A percentile compares a stretch with the other conserved stretches of the same genome.
phyloP scores from a whole-genome alignment of 257 asterid genomes.

The Solanum habrochaites region DNA sequence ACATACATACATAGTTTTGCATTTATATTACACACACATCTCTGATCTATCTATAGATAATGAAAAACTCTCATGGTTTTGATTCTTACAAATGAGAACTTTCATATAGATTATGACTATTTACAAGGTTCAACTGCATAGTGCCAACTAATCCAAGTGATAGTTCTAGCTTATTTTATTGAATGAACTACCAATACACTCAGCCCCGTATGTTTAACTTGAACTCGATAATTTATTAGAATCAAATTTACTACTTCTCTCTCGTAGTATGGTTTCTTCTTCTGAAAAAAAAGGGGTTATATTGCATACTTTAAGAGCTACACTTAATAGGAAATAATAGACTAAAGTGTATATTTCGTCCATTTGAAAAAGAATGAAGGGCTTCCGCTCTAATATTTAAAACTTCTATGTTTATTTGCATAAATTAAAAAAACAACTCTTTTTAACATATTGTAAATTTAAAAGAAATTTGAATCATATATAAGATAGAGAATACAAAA shows the following conservation, averaged over 20 bases:
- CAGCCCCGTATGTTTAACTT: neutral
- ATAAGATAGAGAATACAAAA: neutral
- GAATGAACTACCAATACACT: neutral
- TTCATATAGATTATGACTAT: neutral
- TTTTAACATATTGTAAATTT: neutral
- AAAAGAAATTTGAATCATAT: neutral
- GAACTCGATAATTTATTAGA: neutral
- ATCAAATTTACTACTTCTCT: neutral
- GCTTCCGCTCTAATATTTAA: neutral
- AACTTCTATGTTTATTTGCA: no score
- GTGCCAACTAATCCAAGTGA: neutral
- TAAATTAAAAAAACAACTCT: neutral
- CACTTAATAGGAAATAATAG: neutral
- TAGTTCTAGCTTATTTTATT: neutral
- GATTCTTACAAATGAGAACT: neutral
- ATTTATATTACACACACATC: neutral
- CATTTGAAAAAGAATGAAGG: neutral
- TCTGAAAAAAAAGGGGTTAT: neutral
- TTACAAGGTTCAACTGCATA: neutral
- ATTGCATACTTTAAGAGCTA: neutral
- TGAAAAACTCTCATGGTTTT: neutral
- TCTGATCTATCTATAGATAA: neutral
- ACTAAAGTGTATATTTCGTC: neutral
- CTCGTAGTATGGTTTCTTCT: neutral
- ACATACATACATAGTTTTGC: neutral